phyloP scores from a whole-genome alignment of 441 rosid genomes.

The Omphalea diandra region DNA sequence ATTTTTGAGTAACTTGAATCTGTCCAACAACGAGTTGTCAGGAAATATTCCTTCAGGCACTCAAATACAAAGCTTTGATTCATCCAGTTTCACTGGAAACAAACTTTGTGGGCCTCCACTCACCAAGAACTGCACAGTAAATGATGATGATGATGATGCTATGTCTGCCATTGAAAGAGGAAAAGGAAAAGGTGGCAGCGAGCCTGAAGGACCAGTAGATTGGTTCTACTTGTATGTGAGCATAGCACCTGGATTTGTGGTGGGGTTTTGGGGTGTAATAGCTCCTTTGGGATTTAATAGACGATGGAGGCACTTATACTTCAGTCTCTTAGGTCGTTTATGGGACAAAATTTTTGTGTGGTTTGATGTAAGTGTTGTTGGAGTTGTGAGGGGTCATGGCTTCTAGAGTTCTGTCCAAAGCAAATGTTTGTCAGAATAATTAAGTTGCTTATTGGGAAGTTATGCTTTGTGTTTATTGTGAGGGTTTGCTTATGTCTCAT shows the following conservation, averaged over 20 bases:
- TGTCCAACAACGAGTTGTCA: slow-evolving; percentile 18
- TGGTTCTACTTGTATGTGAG: slow-evolving; percentile 3
- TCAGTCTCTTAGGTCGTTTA: background rate
- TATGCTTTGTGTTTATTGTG: too few species aligned
- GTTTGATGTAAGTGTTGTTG: background rate
- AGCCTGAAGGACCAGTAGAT: too few species aligned
- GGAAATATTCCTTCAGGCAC: slow-evolving; percentile 29
- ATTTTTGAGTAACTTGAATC: slow-evolving; percentile 24
- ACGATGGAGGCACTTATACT: slow-evolving; percentile 5
- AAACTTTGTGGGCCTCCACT: slow-evolving; percentile 32
- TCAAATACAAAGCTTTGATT: slow-evolving; percentile 23
- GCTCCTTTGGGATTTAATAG: background rate
- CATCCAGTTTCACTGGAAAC: slow-evolving; percentile 23
- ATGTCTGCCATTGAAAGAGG: background rate
- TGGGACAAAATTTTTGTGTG: background rate
- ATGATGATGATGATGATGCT: too few species aligned
- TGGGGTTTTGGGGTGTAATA: slow-evolving; percentile 24
- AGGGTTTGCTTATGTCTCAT: too few species aligned
- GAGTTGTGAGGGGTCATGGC: too few species aligned
- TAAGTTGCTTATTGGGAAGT: too few species aligned
- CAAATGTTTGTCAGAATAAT: too few species aligned
- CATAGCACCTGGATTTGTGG: slow-evolving; percentile 18
- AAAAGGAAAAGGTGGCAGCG: too few species aligned
- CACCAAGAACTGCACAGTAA: background rate
- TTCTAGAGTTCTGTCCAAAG: too few species aligned